Percentiles rank a stretch among this genome's conserved stretches.
Conservation (phyloP, 139 green algal species). For the Coelastrella sp. region DNA sequence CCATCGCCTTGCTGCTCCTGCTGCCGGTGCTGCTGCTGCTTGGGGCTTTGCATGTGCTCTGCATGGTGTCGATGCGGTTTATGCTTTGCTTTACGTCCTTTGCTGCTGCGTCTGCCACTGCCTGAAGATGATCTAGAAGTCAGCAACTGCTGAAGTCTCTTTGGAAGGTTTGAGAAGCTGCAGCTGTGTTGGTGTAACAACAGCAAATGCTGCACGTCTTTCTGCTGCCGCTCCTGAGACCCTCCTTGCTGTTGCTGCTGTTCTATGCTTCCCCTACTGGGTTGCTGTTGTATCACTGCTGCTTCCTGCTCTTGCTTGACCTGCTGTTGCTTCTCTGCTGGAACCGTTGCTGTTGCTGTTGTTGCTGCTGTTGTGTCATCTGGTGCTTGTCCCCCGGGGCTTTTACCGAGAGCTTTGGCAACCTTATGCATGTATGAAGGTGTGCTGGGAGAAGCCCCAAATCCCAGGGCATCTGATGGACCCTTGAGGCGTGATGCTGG, state of each 20-base stretch:
- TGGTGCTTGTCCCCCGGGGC: background rate
- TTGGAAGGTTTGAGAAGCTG: constrained; percentile 41
- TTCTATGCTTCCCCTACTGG: background rate
- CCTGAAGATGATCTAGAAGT: constrained; percentile 26
- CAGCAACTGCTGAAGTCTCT: constrained; percentile 34
- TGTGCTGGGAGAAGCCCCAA: constrained; percentile 9
- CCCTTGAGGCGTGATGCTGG: background rate
- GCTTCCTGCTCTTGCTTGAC: background rate
- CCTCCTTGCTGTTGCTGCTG: background rate
- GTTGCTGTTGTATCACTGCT: too few species aligned
- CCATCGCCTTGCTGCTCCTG: too few species aligned
- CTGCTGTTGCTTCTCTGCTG: background rate
- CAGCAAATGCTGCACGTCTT: background rate
- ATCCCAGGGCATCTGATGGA: background rate
- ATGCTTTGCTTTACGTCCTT: too few species aligned
- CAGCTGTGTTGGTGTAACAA: constrained; percentile 8
- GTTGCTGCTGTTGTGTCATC: background rate
- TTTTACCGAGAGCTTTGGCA: background rate
- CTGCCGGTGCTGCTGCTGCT: constrained; percentile 41
- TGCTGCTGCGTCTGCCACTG: background rate
- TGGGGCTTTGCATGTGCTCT: too few species aligned
- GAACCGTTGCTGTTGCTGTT: background rate
- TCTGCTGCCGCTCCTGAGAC: constrained; percentile 3
- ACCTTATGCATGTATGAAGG: constrained; percentile 12
- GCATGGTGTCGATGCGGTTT: too few species aligned